A percentile compares a stretch with the other conserved stretches of the same genome.
phyloP scores from a whole-genome alignment of 176 grass and related monocot species.

The Aegilops sharonensis region DNA sequence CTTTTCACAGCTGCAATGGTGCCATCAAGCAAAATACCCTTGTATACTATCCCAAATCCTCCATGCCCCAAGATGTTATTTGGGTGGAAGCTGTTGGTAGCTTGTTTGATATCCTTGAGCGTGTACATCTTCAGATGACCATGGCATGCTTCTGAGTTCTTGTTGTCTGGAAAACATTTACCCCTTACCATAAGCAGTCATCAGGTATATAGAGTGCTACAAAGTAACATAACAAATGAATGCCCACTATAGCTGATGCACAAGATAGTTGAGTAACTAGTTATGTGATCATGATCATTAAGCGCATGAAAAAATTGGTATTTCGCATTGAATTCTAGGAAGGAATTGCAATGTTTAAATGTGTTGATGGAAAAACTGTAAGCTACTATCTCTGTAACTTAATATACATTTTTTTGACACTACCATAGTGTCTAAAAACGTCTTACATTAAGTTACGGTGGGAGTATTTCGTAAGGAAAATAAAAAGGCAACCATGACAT shows the following conservation, averaged over 20 bases:
- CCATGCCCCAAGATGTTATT: constrained; percentile 84
- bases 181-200: background rate
- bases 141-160: constrained; percentile 34
- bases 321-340: constrained; percentile 7
- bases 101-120: constrained; percentile 63
- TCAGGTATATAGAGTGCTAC: constrained; percentile 12
- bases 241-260: background rate
- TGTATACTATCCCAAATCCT: constrained; percentile 82
- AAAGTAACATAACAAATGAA: background rate
- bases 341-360: background rate
- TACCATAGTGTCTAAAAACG: too few species aligned
- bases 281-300: background rate
- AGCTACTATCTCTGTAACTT: too few species aligned
- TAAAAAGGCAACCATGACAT: background rate
- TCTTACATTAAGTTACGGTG: too few species aligned
- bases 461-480: background rate
- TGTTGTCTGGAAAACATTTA: constrained; percentile 47
- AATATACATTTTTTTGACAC: too few species aligned
- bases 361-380: background rate
- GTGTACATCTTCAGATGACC: constrained; percentile 70
- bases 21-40: constrained; percentile 52
- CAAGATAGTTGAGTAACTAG: background rate
- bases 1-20: constrained; percentile 66
- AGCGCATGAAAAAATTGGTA: background rate
- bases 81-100: constrained; percentile 65